These are phyloP conservation scores for Ascochyta koolunga DNA, from an alignment of 2,329 filamentous ascomycete species.

Conservation along the genomic window DNA sequence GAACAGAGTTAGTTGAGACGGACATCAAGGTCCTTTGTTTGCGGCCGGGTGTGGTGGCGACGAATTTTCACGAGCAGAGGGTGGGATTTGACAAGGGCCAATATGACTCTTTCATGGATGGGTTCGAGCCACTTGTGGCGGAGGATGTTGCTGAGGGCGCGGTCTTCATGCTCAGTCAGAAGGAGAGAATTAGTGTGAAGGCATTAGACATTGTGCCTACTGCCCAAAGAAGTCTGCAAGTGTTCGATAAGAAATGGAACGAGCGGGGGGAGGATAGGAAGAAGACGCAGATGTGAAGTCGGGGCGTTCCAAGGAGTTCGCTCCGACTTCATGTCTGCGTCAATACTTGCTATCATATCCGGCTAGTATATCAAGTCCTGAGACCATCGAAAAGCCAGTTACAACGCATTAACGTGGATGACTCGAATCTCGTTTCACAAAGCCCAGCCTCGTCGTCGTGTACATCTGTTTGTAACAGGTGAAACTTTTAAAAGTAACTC, in stretches of 20 bases:
- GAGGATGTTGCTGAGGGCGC: slow-evolving; percentile 54
- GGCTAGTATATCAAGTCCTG: too few species aligned
- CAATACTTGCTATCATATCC: too few species aligned
- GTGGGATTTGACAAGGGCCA: slow-evolving; percentile 52
- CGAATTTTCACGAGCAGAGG: slow-evolving; percentile 55
- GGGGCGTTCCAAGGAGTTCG: too few species aligned
- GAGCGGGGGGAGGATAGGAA: slow-evolving; percentile 41
- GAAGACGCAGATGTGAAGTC: slow-evolving; percentile 4
- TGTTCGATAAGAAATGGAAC: slow-evolving; percentile 48
- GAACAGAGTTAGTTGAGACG: slow-evolving; percentile 55
- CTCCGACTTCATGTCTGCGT: too few species aligned
- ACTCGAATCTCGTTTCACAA: background rate
- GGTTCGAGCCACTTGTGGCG: slow-evolving; percentile 53
- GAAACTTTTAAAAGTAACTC: background rate
- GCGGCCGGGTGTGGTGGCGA: slow-evolving; percentile 56
- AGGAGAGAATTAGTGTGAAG: slow-evolving; percentile 52
- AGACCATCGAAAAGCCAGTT: too few species aligned
- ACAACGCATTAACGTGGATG: too few species aligned
- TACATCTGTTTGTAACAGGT: background rate
- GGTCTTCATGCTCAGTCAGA: slow-evolving; percentile 52
- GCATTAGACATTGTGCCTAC: slow-evolving; percentile 57
- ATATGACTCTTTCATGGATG: slow-evolving; percentile 54
- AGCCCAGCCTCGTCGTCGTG: background rate
- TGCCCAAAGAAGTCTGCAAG: slow-evolving; percentile 46
- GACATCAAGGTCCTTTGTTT: slow-evolving; percentile 57